Evolutionary conservation across 148 eudicot genomes (phyloP).

Genomic region (Fagopyrum esculentum): DNA sequence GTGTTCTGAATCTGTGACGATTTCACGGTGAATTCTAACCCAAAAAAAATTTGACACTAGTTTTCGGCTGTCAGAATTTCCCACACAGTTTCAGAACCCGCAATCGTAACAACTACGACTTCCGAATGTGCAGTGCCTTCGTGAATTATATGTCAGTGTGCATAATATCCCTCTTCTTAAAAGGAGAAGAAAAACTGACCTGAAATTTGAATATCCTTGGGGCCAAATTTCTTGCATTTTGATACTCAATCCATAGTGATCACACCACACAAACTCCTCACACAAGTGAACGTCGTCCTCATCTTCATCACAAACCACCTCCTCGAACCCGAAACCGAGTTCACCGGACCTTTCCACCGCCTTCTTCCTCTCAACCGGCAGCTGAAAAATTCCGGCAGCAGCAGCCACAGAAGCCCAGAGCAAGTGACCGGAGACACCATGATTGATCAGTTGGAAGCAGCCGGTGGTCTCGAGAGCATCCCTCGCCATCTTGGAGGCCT

Average conservation of each 20-base stretch:
- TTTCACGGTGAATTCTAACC: too few species aligned
- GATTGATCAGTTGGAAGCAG: slow-evolving; percentile 63
- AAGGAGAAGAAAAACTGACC: slow-evolving; percentile 22
- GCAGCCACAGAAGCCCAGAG: slow-evolving; percentile 20
- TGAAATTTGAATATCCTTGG: slow-evolving; percentile 56
- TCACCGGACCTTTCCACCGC: slow-evolving; percentile 35
- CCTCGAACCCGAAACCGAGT: slow-evolving; percentile 55
- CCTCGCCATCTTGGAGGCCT: background rate
- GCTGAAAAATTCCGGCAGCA: slow-evolving; percentile 36
- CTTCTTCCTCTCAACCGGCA: slow-evolving; percentile 44
- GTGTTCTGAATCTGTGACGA: too few species aligned
- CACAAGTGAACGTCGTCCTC: slow-evolving; percentile 31
- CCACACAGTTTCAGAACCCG: too few species aligned
- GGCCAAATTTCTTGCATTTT: slow-evolving; percentile 80
- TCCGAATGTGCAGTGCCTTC: too few species aligned
- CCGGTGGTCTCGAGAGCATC: slow-evolving; percentile 37
- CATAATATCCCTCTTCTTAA: background rate
- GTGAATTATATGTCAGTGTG: too few species aligned
- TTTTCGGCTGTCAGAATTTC: too few species aligned
- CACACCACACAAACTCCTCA: slow-evolving; percentile 65
- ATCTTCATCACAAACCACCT: slow-evolving; percentile 23
- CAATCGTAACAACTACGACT: too few species aligned
- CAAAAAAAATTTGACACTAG: too few species aligned
- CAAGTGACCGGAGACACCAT: slow-evolving; percentile 41
- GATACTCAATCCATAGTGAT: slow-evolving; percentile 27